Conservation (phyloP, 2,329 filamentous ascomycete genomes). For the Didymella glomerata region DNA sequence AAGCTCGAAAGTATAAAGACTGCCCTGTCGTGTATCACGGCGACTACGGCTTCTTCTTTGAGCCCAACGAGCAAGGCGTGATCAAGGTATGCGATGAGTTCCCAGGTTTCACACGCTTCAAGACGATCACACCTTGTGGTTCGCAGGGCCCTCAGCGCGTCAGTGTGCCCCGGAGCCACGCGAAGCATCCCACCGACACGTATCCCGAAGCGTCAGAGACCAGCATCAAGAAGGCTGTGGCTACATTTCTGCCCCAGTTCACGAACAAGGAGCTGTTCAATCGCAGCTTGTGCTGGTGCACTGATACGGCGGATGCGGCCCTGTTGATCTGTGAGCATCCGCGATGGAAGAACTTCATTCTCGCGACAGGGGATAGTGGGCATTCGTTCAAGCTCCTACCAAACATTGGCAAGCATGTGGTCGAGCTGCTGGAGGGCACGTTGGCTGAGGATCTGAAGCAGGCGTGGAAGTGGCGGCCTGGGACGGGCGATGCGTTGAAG, state of each 20-base stretch:
- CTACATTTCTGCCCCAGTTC: slow-evolving; percentile 56
- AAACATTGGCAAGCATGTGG: slow-evolving; percentile 58
- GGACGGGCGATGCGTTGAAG: slow-evolving; percentile 54
- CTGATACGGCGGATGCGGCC: slow-evolving; percentile 68
- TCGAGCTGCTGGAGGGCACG: slow-evolving; percentile 55
- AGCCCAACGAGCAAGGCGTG: slow-evolving; percentile 57
- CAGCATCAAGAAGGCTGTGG: slow-evolving; percentile 45
- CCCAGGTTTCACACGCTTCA: slow-evolving; percentile 57
- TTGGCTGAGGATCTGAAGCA: slow-evolving; percentile 52
- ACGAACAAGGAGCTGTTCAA: slow-evolving; percentile 53
- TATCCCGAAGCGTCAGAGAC: slow-evolving; percentile 58
- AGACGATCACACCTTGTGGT: slow-evolving; percentile 54
- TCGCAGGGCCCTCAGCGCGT: slow-evolving; percentile 60
- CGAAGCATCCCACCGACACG: slow-evolving; percentile 55
- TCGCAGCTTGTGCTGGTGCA: slow-evolving; percentile 66
- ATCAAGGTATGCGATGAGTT: slow-evolving; percentile 66
- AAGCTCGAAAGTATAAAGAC: slow-evolving; percentile 58
- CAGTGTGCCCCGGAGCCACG: slow-evolving; percentile 60
- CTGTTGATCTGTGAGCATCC: slow-evolving; percentile 66
- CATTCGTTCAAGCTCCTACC: slow-evolving; percentile 59
- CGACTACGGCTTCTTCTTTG: slow-evolving; percentile 60
- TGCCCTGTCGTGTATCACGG: slow-evolving; percentile 65
- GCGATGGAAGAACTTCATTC: slow-evolving; percentile 57
- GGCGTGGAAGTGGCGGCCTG: slow-evolving; percentile 58
- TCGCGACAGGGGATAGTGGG: slow-evolving; percentile 59